Evolutionary conservation across 805 yeast genomes (phyloP).

Genomic region (Torulaspora delbrueckii): DNA sequence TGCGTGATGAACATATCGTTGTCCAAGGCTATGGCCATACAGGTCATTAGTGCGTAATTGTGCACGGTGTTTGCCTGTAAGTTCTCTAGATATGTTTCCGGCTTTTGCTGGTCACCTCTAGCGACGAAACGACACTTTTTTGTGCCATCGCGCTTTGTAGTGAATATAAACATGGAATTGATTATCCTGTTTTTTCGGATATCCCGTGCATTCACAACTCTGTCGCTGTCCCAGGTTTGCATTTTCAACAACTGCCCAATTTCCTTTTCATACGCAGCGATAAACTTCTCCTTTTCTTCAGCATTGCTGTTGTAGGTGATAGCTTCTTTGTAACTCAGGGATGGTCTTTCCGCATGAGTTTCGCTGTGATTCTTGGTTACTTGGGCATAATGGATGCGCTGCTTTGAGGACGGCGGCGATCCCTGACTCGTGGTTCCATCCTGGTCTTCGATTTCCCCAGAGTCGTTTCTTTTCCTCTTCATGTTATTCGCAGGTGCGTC

Average conservation of each 20-base stretch:
- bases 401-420: not conserved
- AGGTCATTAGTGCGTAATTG: not conserved
- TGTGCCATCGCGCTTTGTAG: constrained; percentile 13
- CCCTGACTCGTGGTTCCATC: not conserved
- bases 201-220: not conserved
- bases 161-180: constrained; percentile 5
- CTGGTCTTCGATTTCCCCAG: not conserved
- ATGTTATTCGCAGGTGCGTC: not conserved
- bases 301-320: not conserved
- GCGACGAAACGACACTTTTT: constrained; percentile 14
- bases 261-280: not conserved
- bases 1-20: constrained; percentile 6
- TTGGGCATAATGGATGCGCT: not conserved
- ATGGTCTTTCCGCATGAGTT: not conserved
- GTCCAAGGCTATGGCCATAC: constrained; percentile 3
- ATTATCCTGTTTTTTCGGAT: not conserved
- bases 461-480: not conserved
- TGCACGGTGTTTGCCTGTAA: not conserved
- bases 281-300: not conserved
- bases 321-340: not conserved
- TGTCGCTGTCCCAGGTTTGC: not conserved
- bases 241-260: not conserved
- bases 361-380: not conserved
- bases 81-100: constrained; percentile 3
- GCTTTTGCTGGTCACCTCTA: constrained; percentile 15